Percentiles rank a stretch among this genome's conserved stretches.
phyloP scores from a whole-genome alignment of 2,329 filamentous ascomycete genomes.

The Talaromyces sp. region DNA sequence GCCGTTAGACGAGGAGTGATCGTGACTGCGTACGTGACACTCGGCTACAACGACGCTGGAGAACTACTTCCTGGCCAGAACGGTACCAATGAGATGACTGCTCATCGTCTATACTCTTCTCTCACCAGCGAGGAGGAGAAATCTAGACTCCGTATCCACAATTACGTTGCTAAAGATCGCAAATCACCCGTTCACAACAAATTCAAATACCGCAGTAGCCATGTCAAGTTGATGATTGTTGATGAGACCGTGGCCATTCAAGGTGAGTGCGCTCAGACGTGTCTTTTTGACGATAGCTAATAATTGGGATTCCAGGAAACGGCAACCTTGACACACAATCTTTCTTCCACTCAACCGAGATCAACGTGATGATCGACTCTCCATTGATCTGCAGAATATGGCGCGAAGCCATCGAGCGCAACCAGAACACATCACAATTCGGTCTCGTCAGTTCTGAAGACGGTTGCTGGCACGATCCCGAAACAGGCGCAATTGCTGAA shows the following conservation, averaged over 20 bases:
- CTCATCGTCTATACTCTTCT: conserved; percentile 56
- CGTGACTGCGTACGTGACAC: conserved; percentile 68
- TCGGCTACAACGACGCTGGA: conserved; percentile 76
- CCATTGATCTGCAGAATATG: conserved; percentile 58
- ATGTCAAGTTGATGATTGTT: conserved; percentile 73
- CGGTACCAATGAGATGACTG: conserved; percentile 70
- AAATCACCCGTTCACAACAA: conserved; percentile 63
- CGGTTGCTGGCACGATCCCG: conserved; percentile 60
- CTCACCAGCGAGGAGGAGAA: conserved; percentile 54
- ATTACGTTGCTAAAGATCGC: conserved; percentile 74
- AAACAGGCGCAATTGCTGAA: conserved; percentile 45
- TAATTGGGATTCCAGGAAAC: conserved; percentile 45
- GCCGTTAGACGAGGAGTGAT: conserved; percentile 66
- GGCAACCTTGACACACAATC: conserved; percentile 79
- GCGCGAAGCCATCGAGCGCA: conserved; percentile 59
- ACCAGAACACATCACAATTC: conserved; percentile 64
- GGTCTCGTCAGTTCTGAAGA: conserved; percentile 55
- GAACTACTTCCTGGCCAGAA: conserved; percentile 73
- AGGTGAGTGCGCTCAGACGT: conserved; percentile 33
- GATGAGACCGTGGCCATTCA: conserved; percentile 67
- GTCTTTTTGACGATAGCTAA: neutral
- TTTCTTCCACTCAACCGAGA: conserved; percentile 75
- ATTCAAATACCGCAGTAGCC: conserved; percentile 65
- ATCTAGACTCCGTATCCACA: conserved; percentile 58
- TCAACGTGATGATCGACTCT: conserved; percentile 72